Conservation (phyloP, 306 rosid genomes). For the Vigna mungo region DNA sequence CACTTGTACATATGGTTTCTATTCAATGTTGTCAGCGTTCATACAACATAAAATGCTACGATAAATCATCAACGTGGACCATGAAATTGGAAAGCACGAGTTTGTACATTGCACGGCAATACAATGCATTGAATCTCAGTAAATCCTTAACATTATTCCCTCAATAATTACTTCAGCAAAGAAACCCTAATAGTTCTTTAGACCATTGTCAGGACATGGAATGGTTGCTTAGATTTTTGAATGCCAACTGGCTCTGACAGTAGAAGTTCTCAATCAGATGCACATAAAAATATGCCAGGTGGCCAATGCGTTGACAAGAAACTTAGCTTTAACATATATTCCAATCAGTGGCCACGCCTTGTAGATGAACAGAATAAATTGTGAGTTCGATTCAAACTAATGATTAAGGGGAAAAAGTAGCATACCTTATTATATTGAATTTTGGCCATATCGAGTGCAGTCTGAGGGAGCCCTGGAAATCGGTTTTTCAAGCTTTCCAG, state of each 20-base stretch:
- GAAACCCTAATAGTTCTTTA: neutral
- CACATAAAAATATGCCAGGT: conserved; percentile 6
- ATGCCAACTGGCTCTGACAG: neutral
- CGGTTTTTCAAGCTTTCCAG: conserved; percentile 77
- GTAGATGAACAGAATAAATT: neutral
- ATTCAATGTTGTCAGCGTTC: neutral
- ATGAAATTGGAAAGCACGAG: conserved; percentile 7
- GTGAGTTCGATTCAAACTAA: neutral
- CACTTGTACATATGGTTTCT: neutral
- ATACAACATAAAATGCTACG: neutral
- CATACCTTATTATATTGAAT: conserved; percentile 86
- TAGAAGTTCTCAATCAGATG: neutral
- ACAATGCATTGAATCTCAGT: neutral
- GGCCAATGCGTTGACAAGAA: neutral
- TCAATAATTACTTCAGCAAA: neutral
- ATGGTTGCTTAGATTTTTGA: neutral
- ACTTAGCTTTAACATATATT: neutral
- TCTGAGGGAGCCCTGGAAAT: conserved; percentile 93
- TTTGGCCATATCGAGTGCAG: conserved; percentile 89
- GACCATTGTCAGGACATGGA: neutral
- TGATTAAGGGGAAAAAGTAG: neutral
- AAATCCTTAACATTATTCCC: neutral
- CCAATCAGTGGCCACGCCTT: neutral
- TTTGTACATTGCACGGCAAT: neutral
- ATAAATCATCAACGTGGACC: conserved; percentile 9